Conservation (phyloP, 75 land plant species). For the Larix kaempferi region DNA sequence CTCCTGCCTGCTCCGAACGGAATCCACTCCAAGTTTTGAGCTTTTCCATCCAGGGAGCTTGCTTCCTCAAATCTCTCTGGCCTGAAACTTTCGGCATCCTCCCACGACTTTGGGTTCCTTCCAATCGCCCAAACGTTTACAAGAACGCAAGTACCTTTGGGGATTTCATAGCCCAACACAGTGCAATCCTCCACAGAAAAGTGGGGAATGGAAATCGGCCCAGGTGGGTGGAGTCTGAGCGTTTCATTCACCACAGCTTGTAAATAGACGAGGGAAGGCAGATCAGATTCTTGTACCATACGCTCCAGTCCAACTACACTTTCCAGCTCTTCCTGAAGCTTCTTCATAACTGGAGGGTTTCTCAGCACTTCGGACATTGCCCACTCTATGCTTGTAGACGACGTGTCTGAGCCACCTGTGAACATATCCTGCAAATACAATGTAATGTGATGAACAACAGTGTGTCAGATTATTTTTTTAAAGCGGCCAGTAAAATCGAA, state of each 20-base stretch:
- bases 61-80: too few relatives aligned
- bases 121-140: too few relatives aligned
- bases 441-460: not conserved
- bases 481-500: too few relatives aligned
- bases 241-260: conserved; percentile 18
- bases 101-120: too few relatives aligned
- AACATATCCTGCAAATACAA: conserved; percentile 1
- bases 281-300: conserved; percentile 10
- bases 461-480: too few relatives aligned
- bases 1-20: too few relatives aligned
- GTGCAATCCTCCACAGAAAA: conserved; percentile 17
- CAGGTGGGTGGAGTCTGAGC: conserved; percentile 11
- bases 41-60: too few relatives aligned
- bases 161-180: too few relatives aligned
- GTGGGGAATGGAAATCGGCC: conserved; percentile 10
- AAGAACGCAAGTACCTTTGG: too few relatives aligned
- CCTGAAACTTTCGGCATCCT: too few relatives aligned
- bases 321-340: conserved; percentile 6
- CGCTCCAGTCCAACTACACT: not conserved
- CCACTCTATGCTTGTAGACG: conserved; percentile 1
- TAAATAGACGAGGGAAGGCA: conserved; percentile 10
- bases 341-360: not conserved
- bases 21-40: too few relatives aligned
- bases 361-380: not conserved
- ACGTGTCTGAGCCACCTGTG: not conserved